Percentiles rank a stretch among this genome's conserved stretches.
These are phyloP conservation scores for Clavispora asparagi DNA, from an alignment of 805 yeast genomes.

Conservation along the genomic window DNA sequence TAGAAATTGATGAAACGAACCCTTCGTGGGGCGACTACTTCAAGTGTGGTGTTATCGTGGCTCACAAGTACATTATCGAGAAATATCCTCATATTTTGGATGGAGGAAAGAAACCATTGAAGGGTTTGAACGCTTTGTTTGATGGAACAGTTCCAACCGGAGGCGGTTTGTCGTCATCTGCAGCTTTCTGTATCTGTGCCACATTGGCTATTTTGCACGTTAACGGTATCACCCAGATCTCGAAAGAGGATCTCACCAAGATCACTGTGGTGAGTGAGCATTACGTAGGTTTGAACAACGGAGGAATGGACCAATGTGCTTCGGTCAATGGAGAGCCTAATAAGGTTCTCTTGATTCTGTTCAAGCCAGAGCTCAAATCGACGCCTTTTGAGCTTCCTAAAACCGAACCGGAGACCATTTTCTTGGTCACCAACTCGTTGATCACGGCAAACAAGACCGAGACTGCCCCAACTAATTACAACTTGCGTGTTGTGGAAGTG, in stretches of 20 bases:
- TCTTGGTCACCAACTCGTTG: slow-evolving; percentile 60
- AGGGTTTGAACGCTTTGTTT: slow-evolving; percentile 48
- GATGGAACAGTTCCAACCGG: slow-evolving; percentile 71
- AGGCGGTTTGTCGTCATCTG: slow-evolving; percentile 65
- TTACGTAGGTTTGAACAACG: slow-evolving; percentile 68
- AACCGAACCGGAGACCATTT: slow-evolving; percentile 39
- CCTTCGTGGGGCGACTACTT: slow-evolving; percentile 67
- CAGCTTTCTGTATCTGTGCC: slow-evolving; percentile 65
- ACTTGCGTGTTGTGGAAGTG: slow-evolving; percentile 67
- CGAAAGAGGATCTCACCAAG: slow-evolving; percentile 49
- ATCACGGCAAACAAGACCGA: slow-evolving; percentile 61
- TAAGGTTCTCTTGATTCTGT: slow-evolving; percentile 56
- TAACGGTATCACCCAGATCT: slow-evolving; percentile 39
- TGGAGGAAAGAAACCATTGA: slow-evolving; percentile 20
- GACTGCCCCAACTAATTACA: slow-evolving; percentile 66
- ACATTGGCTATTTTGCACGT: slow-evolving; percentile 53
- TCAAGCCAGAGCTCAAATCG: slow-evolving; percentile 54
- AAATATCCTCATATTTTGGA: slow-evolving; percentile 22
- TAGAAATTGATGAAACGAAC: slow-evolving; percentile 43
- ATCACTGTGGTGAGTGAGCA: slow-evolving; percentile 66
- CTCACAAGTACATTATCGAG: slow-evolving; percentile 42
- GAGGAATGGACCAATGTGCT: slow-evolving; percentile 80
- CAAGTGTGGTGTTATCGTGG: slow-evolving; percentile 60
- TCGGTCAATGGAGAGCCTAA: slow-evolving; percentile 57
- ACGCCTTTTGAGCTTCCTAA: slow-evolving; percentile 50